Evolutionary conservation across 305 asterid species (phyloP).

Genomic region (Withania somnifera): DNA sequence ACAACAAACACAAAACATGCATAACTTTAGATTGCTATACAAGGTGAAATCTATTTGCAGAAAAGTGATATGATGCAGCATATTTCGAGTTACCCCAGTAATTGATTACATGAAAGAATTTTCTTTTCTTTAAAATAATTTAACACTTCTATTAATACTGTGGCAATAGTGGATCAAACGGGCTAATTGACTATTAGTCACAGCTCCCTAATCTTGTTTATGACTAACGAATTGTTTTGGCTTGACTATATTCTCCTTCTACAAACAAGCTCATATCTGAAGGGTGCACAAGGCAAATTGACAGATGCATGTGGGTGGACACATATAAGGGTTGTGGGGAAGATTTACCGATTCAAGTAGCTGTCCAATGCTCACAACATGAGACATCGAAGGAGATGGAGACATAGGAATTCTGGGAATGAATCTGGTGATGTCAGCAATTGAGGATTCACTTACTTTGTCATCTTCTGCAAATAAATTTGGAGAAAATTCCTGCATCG

Average conservation of each 20-base stretch:
- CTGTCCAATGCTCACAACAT: slow-evolving; percentile 77
- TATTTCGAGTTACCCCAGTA: background rate
- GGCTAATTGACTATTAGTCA: background rate
- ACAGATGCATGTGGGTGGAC: background rate
- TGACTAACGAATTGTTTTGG: background rate
- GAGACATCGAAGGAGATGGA: slow-evolving; percentile 75
- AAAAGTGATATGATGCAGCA: background rate
- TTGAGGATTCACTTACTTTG: slow-evolving; percentile 64
- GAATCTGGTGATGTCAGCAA: slow-evolving; percentile 62
- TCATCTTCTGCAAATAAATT: slow-evolving; percentile 64
- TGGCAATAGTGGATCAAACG: background rate
- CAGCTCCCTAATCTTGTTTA: background rate
- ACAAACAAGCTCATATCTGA: background rate
- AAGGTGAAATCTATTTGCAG: background rate
- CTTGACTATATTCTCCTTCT: background rate
- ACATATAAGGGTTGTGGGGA: background rate
- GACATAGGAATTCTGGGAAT: slow-evolving; percentile 61
- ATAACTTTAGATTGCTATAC: background rate
- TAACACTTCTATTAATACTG: background rate
- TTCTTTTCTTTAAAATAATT: background rate
- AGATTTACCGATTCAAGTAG: slow-evolving; percentile 81
- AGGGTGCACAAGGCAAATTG: background rate
- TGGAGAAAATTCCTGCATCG: slow-evolving; percentile 57
- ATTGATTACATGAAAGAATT: background rate
- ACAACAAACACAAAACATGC: background rate